Percentiles rank a stretch among this genome's conserved stretches.
Conservation (phyloP, 148 eudicot genomes). For the Rhododendron ferrugineum region DNA sequence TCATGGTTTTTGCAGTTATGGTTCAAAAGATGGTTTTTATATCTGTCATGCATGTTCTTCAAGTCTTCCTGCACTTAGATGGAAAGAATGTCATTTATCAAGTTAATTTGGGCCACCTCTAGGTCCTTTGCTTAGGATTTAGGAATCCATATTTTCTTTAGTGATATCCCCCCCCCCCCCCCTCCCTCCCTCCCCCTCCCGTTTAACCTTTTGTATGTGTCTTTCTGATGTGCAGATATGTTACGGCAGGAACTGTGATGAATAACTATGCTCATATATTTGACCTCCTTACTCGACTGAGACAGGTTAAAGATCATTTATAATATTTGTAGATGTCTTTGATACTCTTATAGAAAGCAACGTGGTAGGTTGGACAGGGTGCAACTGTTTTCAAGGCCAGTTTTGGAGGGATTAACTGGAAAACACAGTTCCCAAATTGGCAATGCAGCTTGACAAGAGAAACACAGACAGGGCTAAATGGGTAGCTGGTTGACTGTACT, state of each 20-base stretch:
- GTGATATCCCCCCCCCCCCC: too few species aligned
- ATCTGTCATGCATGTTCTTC: not conserved
- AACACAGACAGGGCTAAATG: not conserved
- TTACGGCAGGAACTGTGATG: conserved; percentile 62
- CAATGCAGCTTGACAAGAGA: not conserved
- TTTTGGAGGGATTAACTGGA: not conserved
- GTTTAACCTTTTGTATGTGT: not conserved
- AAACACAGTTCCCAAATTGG: not conserved
- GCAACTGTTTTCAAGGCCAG: not conserved
- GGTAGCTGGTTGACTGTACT: not conserved
- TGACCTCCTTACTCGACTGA: conserved; percentile 83
- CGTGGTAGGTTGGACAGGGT: not conserved
- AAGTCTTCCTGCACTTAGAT: not conserved
- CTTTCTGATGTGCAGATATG: conserved; percentile 51
- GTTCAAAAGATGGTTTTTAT: not conserved
- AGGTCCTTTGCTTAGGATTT: not conserved
- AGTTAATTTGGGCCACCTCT: not conserved
- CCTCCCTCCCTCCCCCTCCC: too few species aligned
- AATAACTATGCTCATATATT: conserved; percentile 92
- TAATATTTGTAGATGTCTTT: not conserved
- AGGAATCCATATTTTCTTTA: not conserved
- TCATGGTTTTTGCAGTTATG: not conserved
- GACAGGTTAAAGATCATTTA: conserved; percentile 48
- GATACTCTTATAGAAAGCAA: not conserved
- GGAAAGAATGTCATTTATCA: not conserved